Evolutionary conservation across 2,329 filamentous ascomycete species (phyloP), one percentile per base, ranked within the genome.

Genomic region (Orbilia blumenaviensis): DNA sequence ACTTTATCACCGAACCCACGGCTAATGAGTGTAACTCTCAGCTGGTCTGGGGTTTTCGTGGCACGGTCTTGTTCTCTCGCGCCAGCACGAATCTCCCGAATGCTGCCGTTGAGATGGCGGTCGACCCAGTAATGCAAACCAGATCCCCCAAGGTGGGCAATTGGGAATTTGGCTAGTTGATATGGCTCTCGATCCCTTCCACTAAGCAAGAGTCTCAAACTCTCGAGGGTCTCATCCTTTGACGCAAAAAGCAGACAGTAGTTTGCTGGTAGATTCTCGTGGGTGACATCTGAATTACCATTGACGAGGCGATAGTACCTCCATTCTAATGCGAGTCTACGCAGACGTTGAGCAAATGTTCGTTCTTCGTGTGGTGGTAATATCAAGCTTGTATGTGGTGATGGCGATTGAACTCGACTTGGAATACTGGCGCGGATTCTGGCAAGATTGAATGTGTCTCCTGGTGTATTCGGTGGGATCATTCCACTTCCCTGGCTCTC

Each of bases 341-440:
- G 71, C 56, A 75, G 60, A 46, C 71, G 71, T 66, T 75, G 71
- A 41, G 71, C 71, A 63, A 75, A 75, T 29, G 71, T 75, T 63
- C 71, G 63, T 66, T 75, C 71, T 58, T 75, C 71, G 71, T 75
- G 44, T n/a, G 71, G 71, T 2, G 71, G 71, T n/a, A 75, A 32
- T 46, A 75, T 75, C 63, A 68, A 46, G 64, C 71, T 75, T 16
- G 63, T 67, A 48, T 75, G 71, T 12, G 71, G 71, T 29, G 71
- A 67, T 41, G 71, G 71, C 3, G 71, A 75, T 42, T 75, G 71
- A 34, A 75, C 56, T 56, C 71, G 34, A 25, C 71, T 75, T 58
- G 71, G 71, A 44, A 75, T 75, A 52, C 71, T 75, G 56, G 71
- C 71, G 29, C 71, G 63, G 63, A 75, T 75, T 75, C 71, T 75